These are phyloP conservation scores for Daldinia caldariorum DNA, from an alignment of 495 filamentous ascomycete genomes.

Conservation along the genomic window DNA sequence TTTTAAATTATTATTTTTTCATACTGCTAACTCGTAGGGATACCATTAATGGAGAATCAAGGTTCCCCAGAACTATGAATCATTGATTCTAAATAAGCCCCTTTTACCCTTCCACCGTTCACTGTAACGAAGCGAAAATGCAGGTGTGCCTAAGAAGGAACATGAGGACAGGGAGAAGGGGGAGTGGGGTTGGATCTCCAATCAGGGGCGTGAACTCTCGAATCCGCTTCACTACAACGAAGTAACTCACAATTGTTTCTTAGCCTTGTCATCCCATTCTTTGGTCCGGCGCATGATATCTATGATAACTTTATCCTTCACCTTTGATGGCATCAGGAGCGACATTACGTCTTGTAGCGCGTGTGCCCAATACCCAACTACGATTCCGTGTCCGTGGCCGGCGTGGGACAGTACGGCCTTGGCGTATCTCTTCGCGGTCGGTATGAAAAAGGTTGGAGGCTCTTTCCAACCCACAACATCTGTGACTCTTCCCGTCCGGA, in stretches of 20 bases:
- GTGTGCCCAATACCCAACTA: constrained; percentile 43
- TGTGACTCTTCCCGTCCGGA: constrained; percentile 37
- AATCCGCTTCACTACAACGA: no score
- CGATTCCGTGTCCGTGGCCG: constrained; percentile 36
- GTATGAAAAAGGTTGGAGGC: constrained; percentile 36
- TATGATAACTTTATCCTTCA: constrained; percentile 11
- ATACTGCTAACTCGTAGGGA: no score
- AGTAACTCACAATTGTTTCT: not conserved
- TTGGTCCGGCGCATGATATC: constrained; percentile 11
- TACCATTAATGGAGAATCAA: no score
- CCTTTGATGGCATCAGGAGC: constrained; percentile 16
- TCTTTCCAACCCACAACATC: constrained; percentile 33
- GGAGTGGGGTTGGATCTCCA: no score
- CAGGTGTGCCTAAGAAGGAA: no score
- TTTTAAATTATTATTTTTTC: no score
- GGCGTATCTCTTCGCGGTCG: constrained; percentile 36
- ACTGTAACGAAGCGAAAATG: no score
- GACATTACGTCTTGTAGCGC: constrained; percentile 21
- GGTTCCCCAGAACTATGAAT: not conserved
- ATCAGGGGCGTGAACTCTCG: no score
- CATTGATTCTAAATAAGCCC: not conserved
- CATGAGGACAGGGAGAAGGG: no score
- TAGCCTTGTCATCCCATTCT: constrained; percentile 12
- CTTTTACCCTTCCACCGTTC: no score
- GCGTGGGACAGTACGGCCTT: constrained; percentile 32